Base-by-base conservation (phyloP, 352 stramenopile species). In the Phytophthora pinifolia region DNA sequence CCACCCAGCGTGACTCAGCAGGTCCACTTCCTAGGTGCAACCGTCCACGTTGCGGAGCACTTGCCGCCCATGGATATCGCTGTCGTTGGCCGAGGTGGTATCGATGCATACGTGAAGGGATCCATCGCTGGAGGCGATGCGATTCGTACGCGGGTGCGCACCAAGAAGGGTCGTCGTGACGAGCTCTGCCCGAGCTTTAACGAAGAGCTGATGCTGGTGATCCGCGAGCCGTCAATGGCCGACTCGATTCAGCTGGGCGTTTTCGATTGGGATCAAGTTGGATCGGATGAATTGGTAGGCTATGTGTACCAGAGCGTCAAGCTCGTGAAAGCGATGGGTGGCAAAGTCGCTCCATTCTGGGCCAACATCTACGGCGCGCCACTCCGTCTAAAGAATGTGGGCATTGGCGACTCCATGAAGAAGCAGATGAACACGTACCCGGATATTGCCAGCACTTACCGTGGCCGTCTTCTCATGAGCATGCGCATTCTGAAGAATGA, bases 351-450 rank as follows among this genome's bases (percentile, higher is more conserved):
- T 7, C 79, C 80, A 0, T 82, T 87, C 54, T 93, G 83, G 83
- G 59, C 75, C 43, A 93, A 89, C 32, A 72, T 93, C n/a, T 93
- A 93, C 50, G 83, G 83, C 12, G 76, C 80, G 1, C 83, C 83
- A 5, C 20, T 93, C 29, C 62, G 67, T 27, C 50, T 78, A 6
- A 88, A 84, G 59, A 70, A 73, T 22, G 70, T 87, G 13, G 76
- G 69, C 4, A 67, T 89, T 29, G 72, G 79, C 4, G 72, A 83
- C 42, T 76, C 70, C 8, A 71, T 86, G 41, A 83, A 89, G 54
- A 85, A 86, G 27, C 78, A 89, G 45, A 96, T 96, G 89, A 96
- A 96, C 56, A 82, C 65, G 31, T 88, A 84, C 37, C 86, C 88
- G 0, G 75, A 93, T 17, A 79, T 88, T 37, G 86, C 79, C 9